Percentiles rank a stretch among this genome's conserved stretches.
phyloP scores from a whole-genome alignment of 2,329 filamentous ascomycete species.

The Fusarium penzigii region DNA sequence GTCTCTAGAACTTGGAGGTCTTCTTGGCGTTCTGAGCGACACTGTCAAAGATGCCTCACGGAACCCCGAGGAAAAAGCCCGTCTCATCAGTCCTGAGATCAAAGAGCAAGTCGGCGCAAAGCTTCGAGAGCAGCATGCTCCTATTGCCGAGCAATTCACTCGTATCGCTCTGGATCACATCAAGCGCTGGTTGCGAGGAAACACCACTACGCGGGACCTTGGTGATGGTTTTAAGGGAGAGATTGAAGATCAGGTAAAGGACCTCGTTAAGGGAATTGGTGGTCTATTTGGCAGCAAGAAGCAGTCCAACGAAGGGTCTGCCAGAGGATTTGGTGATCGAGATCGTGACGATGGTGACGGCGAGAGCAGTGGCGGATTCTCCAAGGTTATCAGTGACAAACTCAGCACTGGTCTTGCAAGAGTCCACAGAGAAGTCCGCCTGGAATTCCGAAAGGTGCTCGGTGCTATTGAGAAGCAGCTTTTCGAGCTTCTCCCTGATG shows the following conservation, averaged over 20 bases:
- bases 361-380: constrained; percentile 40
- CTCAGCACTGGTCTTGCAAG: constrained; percentile 45
- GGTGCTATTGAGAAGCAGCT: constrained; percentile 47
- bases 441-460: constrained; percentile 47
- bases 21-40: constrained; percentile 43
- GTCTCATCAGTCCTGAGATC: constrained; percentile 47
- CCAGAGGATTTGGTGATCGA: constrained; percentile 34
- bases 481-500: constrained; percentile 46
- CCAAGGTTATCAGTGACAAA: constrained; percentile 48
- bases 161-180: constrained; percentile 47
- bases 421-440: constrained; percentile 46
- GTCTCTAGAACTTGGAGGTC: constrained; percentile 42
- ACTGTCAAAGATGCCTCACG: constrained; percentile 46
- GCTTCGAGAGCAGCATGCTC: constrained; percentile 43
- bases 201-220: constrained; percentile 42
- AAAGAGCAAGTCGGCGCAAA: constrained; percentile 44
- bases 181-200: constrained; percentile 47
- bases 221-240: constrained; percentile 47
- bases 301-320: constrained; percentile 32
- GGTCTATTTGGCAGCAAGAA: constrained; percentile 43
- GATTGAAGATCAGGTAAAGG: constrained; percentile 46
- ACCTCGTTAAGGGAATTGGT: constrained; percentile 45
- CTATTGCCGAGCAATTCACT: constrained; percentile 48
- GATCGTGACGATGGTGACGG: constrained; percentile 30
- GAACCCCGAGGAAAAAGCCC: constrained; percentile 49